phyloP scores from a whole-genome alignment of 164 flowering plant genomes.

The Platanus orientalis region DNA sequence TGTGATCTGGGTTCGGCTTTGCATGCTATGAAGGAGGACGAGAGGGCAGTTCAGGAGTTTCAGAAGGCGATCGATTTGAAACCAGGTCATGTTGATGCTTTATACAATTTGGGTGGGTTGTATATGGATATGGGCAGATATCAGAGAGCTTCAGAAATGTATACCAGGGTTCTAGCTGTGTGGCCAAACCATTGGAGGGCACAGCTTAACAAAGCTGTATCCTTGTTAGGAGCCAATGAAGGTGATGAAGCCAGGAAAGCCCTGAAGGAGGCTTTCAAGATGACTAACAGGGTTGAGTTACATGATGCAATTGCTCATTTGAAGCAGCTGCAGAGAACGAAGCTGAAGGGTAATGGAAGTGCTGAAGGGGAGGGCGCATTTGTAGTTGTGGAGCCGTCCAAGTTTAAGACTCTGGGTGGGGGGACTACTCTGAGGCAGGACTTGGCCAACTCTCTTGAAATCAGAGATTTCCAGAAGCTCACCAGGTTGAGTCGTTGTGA shows the following conservation, averaged over 20 bases:
- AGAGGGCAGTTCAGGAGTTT: conserved; percentile 90
- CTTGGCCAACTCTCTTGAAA: conserved; percentile 65
- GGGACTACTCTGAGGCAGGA: conserved; percentile 65
- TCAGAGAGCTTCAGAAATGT: conserved; percentile 98
- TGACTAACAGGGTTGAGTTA: conserved; percentile 92
- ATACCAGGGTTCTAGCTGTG: conserved; percentile 84
- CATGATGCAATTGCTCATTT: conserved; percentile 88
- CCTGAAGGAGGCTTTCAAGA: conserved; percentile 89
- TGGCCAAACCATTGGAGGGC: conserved; percentile 98
- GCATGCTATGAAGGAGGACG: conserved; percentile 88
- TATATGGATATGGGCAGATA: conserved; percentile 94
- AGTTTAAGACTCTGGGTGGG: conserved; percentile 66
- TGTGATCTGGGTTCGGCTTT: conserved; percentile 99
- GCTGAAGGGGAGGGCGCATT: conserved; percentile 57
- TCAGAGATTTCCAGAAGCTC: conserved; percentile 85
- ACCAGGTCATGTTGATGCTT: conserved; percentile 95
- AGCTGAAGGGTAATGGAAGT: conserved; percentile 48
- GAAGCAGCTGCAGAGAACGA: conserved; percentile 88
- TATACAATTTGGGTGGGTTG: conserved; percentile 90
- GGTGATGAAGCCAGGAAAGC: conserved; percentile 88
- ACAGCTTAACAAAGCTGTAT: conserved; percentile 91
- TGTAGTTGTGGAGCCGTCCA: conserved; percentile 56
- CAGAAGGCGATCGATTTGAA: conserved; percentile 95
- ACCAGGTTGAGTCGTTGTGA: conserved; percentile 71
- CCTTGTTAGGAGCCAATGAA: conserved; percentile 93